A percentile compares a stretch with the other conserved stretches of the same genome.
phyloP scores from a whole-genome alignment of 495 filamentous ascomycete species.

The Letharia columbiana region DNA sequence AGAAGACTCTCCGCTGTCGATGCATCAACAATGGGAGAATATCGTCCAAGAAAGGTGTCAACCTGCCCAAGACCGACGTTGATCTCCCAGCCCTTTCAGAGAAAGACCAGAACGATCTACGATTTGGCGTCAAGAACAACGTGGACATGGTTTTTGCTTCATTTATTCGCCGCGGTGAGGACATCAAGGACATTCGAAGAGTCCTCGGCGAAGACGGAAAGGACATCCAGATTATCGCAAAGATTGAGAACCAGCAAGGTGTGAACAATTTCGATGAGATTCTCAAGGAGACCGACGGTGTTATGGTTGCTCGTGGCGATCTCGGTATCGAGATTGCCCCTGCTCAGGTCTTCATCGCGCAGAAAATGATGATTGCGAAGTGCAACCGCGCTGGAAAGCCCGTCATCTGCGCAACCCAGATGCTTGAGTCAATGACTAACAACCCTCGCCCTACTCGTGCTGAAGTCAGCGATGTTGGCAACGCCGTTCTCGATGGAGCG shows the following conservation, averaged over 20 bases:
- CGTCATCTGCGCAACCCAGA: constrained; percentile 86
- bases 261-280: constrained; percentile 99
- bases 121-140: constrained; percentile 93
- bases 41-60: constrained; percentile 96
- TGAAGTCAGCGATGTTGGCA: constrained; percentile 96
- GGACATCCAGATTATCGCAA: constrained; percentile 98
- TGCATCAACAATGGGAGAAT: constrained; percentile 97
- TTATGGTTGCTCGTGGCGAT: constrained; percentile 99
- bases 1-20: constrained; percentile 72
- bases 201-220: constrained; percentile 87
- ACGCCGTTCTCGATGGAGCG: constrained; percentile 92
- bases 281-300: constrained; percentile 89
- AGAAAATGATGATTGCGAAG: constrained; percentile 99
- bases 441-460: constrained; percentile 96
- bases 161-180: constrained; percentile 87
- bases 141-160: constrained; percentile 99
- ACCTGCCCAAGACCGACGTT: constrained; percentile 96
- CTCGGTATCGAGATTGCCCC: constrained; percentile 97
- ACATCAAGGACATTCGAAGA: constrained; percentile 85
- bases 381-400: constrained; percentile 99
- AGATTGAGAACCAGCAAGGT: constrained; percentile 99
- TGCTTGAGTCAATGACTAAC: constrained; percentile 99
- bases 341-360: constrained; percentile 94
- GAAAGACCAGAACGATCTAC: constrained; percentile 89
- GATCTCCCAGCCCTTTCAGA: constrained; percentile 97